A percentile compares a stretch with the other conserved stretches of the same genome.
These are phyloP conservation scores for Penicillium fimorum DNA, from an alignment of 495 filamentous ascomycete genomes.

Conservation along the genomic window DNA sequence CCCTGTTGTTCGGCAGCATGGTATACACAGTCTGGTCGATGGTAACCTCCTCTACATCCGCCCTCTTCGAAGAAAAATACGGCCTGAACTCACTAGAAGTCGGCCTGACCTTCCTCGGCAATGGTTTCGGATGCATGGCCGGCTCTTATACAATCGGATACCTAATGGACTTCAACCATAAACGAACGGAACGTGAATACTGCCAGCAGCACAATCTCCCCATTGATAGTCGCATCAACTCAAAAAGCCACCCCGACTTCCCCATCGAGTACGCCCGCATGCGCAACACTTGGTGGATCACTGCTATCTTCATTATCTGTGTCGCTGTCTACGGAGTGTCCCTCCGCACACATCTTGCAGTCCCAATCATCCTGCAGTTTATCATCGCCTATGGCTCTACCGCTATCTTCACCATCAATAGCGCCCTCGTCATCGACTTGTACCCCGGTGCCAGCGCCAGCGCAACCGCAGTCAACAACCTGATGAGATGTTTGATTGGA, in stretches of 20 bases:
- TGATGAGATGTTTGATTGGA: conserved; percentile 65
- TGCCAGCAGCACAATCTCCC: conserved; percentile 39
- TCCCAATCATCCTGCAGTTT: conserved; percentile 57
- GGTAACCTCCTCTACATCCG: conserved; percentile 48
- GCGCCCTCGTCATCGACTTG: conserved; percentile 63
- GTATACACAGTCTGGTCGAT: conserved; percentile 53
- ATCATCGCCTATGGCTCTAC: conserved; percentile 46
- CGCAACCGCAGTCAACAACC: conserved; percentile 69
- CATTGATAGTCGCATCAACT: conserved; percentile 37
- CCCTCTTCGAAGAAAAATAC: conserved; percentile 37
- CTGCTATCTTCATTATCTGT: conserved; percentile 32
- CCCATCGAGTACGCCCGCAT: conserved; percentile 52
- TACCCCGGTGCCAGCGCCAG: conserved; percentile 60
- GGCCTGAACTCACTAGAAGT: conserved; percentile 36
- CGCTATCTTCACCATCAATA: conserved; percentile 55
- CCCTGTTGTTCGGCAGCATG: conserved; percentile 45
- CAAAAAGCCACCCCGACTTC: conserved; percentile 47
- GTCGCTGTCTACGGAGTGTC: conserved; percentile 33
- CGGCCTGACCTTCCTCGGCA: conserved; percentile 44
- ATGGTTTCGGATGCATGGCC: conserved; percentile 42
- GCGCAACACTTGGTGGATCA: conserved; percentile 46
- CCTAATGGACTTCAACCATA: conserved; percentile 44
- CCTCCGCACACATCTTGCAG: conserved; percentile 42
- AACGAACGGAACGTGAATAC: conserved; percentile 38
- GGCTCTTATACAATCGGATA: conserved; percentile 39